Evolutionary conservation across 495 filamentous ascomycete species (phyloP).

Genomic region (Evernia prunastri): DNA sequence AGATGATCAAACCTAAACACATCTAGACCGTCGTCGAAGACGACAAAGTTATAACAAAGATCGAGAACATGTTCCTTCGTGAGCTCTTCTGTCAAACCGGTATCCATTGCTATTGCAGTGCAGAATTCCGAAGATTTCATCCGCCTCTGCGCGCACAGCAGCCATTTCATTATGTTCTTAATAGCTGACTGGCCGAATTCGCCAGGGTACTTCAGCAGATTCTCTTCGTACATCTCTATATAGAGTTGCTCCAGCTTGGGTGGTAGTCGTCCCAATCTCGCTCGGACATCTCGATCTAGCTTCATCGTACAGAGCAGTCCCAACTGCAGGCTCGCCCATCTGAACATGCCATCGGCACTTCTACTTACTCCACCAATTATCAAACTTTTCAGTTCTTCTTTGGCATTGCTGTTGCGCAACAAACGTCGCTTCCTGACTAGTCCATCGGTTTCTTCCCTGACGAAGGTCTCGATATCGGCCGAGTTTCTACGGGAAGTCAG

Average conservation of each 20-base stretch:
- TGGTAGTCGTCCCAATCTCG: slow-evolving; percentile 17
- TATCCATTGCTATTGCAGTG: background rate
- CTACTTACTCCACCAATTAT: slow-evolving; percentile 17
- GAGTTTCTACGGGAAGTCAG: slow-evolving; percentile 16
- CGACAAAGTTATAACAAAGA: slow-evolving; percentile 31
- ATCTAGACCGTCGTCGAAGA: slow-evolving; percentile 27
- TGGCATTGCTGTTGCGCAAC: background rate
- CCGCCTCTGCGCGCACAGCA: background rate
- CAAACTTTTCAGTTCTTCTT: background rate
- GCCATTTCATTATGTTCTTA: background rate
- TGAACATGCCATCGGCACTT: slow-evolving; percentile 33
- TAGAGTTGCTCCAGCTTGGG: background rate
- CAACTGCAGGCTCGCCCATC: slow-evolving; percentile 31
- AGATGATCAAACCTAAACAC: slow-evolving; percentile 34
- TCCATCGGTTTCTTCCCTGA: background rate
- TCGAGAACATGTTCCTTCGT: slow-evolving; percentile 26
- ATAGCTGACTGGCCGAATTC: background rate
- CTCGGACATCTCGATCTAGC: slow-evolving; percentile 25
- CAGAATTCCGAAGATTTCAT: slow-evolving; percentile 1
- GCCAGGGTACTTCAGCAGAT: background rate
- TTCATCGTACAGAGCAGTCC: slow-evolving; percentile 26
- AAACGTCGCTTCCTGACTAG: background rate
- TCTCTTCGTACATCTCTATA: background rate
- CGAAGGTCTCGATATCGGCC: background rate
- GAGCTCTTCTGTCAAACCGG: background rate